Conservation (phyloP, 148 eudicot species). For the Silene uniflora region DNA sequence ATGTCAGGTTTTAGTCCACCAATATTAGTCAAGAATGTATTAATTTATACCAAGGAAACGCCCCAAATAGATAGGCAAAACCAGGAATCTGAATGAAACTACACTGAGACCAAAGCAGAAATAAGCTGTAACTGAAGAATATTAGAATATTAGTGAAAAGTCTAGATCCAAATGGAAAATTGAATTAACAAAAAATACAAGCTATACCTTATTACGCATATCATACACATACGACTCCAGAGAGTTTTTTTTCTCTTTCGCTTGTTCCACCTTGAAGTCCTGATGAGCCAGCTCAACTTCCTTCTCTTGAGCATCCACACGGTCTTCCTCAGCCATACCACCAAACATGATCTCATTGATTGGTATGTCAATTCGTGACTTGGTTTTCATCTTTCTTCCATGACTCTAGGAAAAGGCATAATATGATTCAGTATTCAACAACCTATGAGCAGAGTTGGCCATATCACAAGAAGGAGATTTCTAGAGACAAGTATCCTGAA, state of each 20-base stretch:
- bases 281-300: slow-evolving; percentile 64
- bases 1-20: not conserved
- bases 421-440: not conserved
- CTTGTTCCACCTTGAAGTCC: slow-evolving; percentile 71
- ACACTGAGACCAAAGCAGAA: not conserved
- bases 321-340: slow-evolving; percentile 41
- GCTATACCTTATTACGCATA: slow-evolving; percentile 77
- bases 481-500: not conserved
- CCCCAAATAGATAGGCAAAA: not conserved
- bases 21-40: not conserved
- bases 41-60: not conserved
- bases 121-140: not conserved
- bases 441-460: not conserved
- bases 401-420: slow-evolving; percentile 36
- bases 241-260: slow-evolving; percentile 80
- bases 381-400: slow-evolving; percentile 33
- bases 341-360: slow-evolving; percentile 48
- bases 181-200: not conserved
- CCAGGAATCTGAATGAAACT: not conserved
- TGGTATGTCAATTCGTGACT: slow-evolving; percentile 39
- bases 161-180: not conserved
- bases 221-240: slow-evolving; percentile 91
- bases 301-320: slow-evolving; percentile 55
- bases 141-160: not conserved
- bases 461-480: not conserved